Percentiles rank a stretch among this genome's conserved stretches.
Conservation (phyloP, 192 early-diverging fungal species). For the Coemansia sp. region DNA sequence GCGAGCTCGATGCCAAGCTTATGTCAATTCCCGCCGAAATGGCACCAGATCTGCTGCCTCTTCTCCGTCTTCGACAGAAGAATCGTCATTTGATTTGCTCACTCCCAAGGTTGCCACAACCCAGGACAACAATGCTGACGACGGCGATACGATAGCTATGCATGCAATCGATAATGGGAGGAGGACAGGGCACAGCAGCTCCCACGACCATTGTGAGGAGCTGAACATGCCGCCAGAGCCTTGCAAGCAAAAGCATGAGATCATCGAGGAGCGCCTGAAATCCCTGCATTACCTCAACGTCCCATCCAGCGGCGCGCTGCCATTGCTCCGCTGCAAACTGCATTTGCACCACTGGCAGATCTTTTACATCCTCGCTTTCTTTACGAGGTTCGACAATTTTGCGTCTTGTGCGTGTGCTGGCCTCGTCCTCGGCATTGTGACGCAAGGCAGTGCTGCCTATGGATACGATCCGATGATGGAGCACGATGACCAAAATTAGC, state of each 20-base stretch:
- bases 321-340: conserved; percentile 35
- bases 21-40: conserved; percentile 2
- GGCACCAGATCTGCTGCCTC: no score
- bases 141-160: not conserved
- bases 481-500: not conserved
- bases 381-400: conserved; percentile 71
- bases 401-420: conserved; percentile 70
- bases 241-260: conserved; percentile 8
- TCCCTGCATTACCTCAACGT: conserved; percentile 37
- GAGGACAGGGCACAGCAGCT: not conserved
- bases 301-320: conserved; percentile 14
- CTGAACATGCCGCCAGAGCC: conserved; percentile 35
- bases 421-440: conserved; percentile 68
- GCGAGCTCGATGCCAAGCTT: conserved; percentile 17
- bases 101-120: not conserved
- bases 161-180: not conserved
- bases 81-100: not conserved
- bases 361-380: conserved; percentile 78
- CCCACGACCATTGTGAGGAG: conserved; percentile 2
- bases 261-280: conserved; percentile 20
- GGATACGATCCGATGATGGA: conserved; percentile 61
- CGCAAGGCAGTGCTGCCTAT: conserved; percentile 68
- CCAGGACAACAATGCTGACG: conserved; percentile 1
- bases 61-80: not conserved
- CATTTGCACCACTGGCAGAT: conserved; percentile 86